Percentiles rank a stretch among this genome's conserved stretches.
These are phyloP conservation scores for Termitomyces eurrhizus DNA, from an alignment of 768 basidiomycete species.

Conservation along the genomic window DNA sequence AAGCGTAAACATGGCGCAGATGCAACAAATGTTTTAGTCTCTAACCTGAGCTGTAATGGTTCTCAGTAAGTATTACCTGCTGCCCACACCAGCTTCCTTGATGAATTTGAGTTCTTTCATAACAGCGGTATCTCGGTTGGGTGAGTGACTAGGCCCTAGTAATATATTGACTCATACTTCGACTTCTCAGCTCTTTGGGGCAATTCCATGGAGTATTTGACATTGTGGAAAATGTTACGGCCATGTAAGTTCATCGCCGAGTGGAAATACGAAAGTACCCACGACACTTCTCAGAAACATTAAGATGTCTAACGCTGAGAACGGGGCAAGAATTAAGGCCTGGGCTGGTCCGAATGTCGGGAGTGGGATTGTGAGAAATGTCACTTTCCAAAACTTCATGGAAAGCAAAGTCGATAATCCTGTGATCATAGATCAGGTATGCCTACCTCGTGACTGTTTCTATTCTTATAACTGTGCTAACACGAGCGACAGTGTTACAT, in stretches of 20 bases:
- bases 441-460: background rate
- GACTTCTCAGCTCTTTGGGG: conserved; percentile 47
- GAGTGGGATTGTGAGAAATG: conserved; percentile 52
- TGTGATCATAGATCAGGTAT: conserved; percentile 53
- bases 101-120: conserved; percentile 1
- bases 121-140: conserved; percentile 52
- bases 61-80: conserved; percentile 39
- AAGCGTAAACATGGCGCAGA: conserved; percentile 20
- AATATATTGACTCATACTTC: background rate
- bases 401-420: conserved; percentile 57
- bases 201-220: conserved; percentile 51
- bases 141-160: conserved; percentile 15
- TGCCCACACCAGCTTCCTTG: background rate
- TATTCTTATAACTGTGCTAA: background rate
- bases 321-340: conserved; percentile 67
- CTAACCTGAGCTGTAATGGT: conserved; percentile 57
- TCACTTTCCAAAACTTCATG: conserved; percentile 49
- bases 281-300: conserved; percentile 37
- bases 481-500: conserved; percentile 37
- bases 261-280: background rate
- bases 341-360: conserved; percentile 61
- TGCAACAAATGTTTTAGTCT: conserved; percentile 53
- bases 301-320: conserved; percentile 57
- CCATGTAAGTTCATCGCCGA: conserved; percentile 30
- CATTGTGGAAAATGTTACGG: conserved; percentile 57